Conservation (phyloP, 2,329 filamentous ascomycete genomes). For the Thelonectria olida region DNA sequence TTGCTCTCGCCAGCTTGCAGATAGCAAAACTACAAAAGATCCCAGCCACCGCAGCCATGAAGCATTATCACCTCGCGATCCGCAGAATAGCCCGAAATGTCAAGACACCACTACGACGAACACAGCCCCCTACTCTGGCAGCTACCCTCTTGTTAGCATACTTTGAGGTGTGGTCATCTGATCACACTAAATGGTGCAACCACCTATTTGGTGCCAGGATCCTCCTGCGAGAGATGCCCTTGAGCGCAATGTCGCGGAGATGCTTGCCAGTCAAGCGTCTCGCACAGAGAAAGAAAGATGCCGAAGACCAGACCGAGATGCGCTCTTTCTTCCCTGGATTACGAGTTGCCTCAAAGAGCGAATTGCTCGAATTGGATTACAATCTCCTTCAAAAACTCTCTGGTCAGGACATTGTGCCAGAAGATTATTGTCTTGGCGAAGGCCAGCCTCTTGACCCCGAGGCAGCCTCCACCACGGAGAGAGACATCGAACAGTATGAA, state of each 20-base stretch:
- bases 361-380: slow-evolving; percentile 52
- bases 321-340: slow-evolving; percentile 40
- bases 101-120: slow-evolving; percentile 71
- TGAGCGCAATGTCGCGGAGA: slow-evolving; percentile 75
- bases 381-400: slow-evolving; percentile 53
- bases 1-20: slow-evolving; percentile 86
- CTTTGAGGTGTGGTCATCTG: slow-evolving; percentile 94
- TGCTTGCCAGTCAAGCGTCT: slow-evolving; percentile 70
- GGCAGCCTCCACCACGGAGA: slow-evolving; percentile 50
- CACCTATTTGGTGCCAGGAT: slow-evolving; percentile 87
- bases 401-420: slow-evolving; percentile 49
- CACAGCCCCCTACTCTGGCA: slow-evolving; percentile 84
- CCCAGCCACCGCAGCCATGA: slow-evolving; percentile 81
- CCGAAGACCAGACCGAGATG: slow-evolving; percentile 47
- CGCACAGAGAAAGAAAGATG: slow-evolving; percentile 45
- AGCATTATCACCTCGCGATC: slow-evolving; percentile 90
- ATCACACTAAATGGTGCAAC: slow-evolving; percentile 95
- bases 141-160: slow-evolving; percentile 87
- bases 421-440: slow-evolving; percentile 48
- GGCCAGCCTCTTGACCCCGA: slow-evolving; percentile 40
- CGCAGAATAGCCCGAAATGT: slow-evolving; percentile 82
- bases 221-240: slow-evolving; percentile 84
- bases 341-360: slow-evolving; percentile 26
- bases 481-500: slow-evolving; percentile 82
- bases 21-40: slow-evolving; percentile 83